Evolutionary conservation across 257 asterid genomes (phyloP).

Genomic region (Buddleja alternifolia): DNA sequence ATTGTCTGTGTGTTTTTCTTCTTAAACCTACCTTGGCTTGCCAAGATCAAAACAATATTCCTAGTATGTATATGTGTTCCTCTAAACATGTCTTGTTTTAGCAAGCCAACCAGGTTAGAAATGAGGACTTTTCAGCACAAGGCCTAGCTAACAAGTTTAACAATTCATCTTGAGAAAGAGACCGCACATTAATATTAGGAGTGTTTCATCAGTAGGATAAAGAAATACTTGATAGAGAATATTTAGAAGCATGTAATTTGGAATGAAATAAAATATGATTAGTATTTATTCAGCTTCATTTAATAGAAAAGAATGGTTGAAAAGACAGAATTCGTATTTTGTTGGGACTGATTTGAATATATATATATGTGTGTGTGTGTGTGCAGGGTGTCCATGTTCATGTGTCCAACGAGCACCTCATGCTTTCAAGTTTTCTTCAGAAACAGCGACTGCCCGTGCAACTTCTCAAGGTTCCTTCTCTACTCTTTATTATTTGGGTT

Average conservation of each 20-base stretch:
- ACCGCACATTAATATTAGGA: too few species aligned
- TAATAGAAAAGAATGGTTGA: too few species aligned
- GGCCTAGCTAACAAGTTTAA: too few species aligned
- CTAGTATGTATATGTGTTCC: background rate
- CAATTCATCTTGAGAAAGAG: too few species aligned
- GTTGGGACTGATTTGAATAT: background rate
- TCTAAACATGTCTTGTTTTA: background rate
- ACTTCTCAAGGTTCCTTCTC: conserved; percentile 68
- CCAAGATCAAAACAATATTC: background rate
- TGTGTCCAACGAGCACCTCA: conserved; percentile 84
- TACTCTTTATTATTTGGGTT: conserved; percentile 18
- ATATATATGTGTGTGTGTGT: too few species aligned
- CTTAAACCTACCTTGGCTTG: background rate
- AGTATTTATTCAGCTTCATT: too few species aligned
- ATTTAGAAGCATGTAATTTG: too few species aligned
- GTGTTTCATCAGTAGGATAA: too few species aligned
- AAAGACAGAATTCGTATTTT: too few species aligned
- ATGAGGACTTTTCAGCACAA: background rate
- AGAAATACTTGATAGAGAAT: too few species aligned
- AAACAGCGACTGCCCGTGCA: conserved; percentile 71
- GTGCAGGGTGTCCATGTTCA: conserved; percentile 87
- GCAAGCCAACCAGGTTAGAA: background rate
- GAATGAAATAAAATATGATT: too few species aligned
- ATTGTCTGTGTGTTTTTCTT: background rate
- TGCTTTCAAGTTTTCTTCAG: conserved; percentile 69